Evolutionary conservation across 2,329 filamentous ascomycete species (phyloP).

Genomic region (Ophiostoma himal-ulmi): DNA sequence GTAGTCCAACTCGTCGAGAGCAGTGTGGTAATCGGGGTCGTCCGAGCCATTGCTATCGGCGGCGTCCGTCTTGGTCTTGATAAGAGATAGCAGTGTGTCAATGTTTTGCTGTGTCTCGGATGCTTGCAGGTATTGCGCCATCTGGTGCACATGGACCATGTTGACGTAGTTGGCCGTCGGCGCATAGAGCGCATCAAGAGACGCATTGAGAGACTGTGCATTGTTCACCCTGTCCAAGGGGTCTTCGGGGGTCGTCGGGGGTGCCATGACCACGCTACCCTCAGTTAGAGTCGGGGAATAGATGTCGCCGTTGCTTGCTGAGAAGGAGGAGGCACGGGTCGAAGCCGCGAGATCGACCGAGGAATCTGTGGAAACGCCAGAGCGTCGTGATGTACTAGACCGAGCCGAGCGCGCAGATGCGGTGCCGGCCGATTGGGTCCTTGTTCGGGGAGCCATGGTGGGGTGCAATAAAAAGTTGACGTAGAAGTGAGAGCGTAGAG

Average conservation of each 20-base stretch:
- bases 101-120: conserved; percentile 22
- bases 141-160: conserved; percentile 24
- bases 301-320: conserved; percentile 13
- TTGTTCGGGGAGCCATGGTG: conserved; percentile 12
- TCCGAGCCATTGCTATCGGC: not conserved
- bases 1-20: conserved; percentile 62
- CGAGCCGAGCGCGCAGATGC: conserved; percentile 18
- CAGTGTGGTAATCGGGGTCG: conserved; percentile 23
- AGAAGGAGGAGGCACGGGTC: conserved; percentile 22
- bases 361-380: conserved; percentile 15
- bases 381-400: conserved; percentile 17
- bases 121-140: conserved; percentile 22
- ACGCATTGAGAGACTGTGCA: not conserved
- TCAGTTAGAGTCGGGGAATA: conserved; percentile 11
- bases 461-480: not conserved
- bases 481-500: not conserved
- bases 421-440: conserved; percentile 17
- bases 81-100: conserved; percentile 22
- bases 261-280: not conserved
- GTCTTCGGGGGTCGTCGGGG: conserved; percentile 17
- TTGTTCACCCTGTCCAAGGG: not conserved
- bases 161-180: conserved; percentile 19
- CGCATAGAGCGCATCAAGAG: conserved; percentile 16
- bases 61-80: conserved; percentile 16
- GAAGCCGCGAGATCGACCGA: conserved; percentile 8